Evolutionary conservation across 2,329 filamentous ascomycete species (phyloP).

Genomic region (Aspergillus caelatus): DNA sequence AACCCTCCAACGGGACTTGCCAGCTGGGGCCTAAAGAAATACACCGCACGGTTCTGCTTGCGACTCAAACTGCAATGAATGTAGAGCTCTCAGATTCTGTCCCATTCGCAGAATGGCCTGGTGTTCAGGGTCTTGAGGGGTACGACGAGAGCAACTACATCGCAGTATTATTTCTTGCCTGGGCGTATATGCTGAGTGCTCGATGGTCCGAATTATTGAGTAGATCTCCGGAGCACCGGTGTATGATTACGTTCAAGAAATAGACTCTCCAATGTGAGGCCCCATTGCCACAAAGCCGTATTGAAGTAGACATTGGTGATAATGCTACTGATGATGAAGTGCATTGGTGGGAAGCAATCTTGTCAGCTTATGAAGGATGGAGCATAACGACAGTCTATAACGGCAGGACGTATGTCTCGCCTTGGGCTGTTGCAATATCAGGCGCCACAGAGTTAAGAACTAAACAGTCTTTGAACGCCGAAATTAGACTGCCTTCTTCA

Average conservation of each 20-base stretch:
- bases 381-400: conserved; percentile 23
- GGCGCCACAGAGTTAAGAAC: conserved; percentile 5
- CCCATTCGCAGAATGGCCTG: conserved; percentile 22
- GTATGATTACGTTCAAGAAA: conserved; percentile 11
- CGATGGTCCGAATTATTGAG: conserved; percentile 26
- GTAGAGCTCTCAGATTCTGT: conserved; percentile 21
- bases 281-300: conserved; percentile 2
- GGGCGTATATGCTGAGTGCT: conserved; percentile 29
- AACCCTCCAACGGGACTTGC: conserved; percentile 19
- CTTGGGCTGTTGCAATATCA: conserved; percentile 21
- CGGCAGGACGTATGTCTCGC: conserved; percentile 20
- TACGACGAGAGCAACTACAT: conserved; percentile 28
- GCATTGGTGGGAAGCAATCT: conserved; percentile 19
- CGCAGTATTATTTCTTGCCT: conserved; percentile 24
- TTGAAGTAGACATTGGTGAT: conserved; percentile 19
- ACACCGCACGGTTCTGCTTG: conserved; percentile 18
- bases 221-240: conserved; percentile 22
- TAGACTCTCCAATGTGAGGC: background rate
- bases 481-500: conserved; percentile 14
- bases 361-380: conserved; percentile 18
- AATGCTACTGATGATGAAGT: conserved; percentile 18
- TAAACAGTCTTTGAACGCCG: background rate
- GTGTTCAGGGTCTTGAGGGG: conserved; percentile 18
- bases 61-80: conserved; percentile 11
- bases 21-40: conserved; percentile 18